A percentile compares a stretch with the other conserved stretches of the same genome.
Evolutionary conservation across 2,329 filamentous ascomycete genomes (phyloP).

Genomic region (Aplosporella prunicola): DNA sequence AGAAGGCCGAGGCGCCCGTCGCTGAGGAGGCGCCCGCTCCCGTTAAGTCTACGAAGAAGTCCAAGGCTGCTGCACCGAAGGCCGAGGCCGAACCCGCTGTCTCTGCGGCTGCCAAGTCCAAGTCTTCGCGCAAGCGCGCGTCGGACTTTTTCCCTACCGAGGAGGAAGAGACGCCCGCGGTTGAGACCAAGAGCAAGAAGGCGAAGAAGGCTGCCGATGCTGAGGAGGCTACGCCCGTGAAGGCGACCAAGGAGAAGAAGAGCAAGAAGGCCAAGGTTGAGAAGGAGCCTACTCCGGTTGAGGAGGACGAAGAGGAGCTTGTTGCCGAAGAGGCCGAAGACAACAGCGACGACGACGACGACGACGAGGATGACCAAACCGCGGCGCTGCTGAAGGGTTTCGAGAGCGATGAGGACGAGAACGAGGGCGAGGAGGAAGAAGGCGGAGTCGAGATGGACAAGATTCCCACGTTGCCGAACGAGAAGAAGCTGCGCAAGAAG

Average conservation of each 20-base stretch:
- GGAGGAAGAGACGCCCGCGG: conserved; percentile 11
- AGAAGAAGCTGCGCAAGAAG: conserved; percentile 27
- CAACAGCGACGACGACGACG: conserved; percentile 23
- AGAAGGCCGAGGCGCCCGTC: conserved; percentile 20
- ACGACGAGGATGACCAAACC: conserved; percentile 37
- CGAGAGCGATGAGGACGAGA: conserved; percentile 36
- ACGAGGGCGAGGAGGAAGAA: conserved; percentile 29
- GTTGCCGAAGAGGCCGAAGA: conserved; percentile 15
- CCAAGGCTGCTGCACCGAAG: conserved; percentile 13
- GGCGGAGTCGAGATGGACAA: conserved; percentile 30
- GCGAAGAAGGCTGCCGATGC: conserved; percentile 7
- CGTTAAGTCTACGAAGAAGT: conserved; percentile 8
- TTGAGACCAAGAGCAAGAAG: conserved; percentile 13
- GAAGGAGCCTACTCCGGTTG: conserved; percentile 4
- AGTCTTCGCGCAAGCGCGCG: conserved; percentile 27
- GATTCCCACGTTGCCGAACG: conserved; percentile 24
- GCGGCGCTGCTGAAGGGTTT: conserved; percentile 44
- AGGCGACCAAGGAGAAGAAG: conserved; percentile 13
- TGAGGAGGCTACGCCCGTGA: conserved; percentile 2
- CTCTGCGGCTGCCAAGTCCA: conserved; percentile 17
- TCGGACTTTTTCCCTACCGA: conserved; percentile 22
- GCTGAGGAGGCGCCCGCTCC: conserved; percentile 6
- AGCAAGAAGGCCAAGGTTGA: conserved; percentile 19
- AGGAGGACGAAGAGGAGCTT: conserved; percentile 14
- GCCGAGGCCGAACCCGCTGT: conserved; percentile 15